phyloP scores from a whole-genome alignment of 331 rosid genomes.

The Ulmus americana region DNA sequence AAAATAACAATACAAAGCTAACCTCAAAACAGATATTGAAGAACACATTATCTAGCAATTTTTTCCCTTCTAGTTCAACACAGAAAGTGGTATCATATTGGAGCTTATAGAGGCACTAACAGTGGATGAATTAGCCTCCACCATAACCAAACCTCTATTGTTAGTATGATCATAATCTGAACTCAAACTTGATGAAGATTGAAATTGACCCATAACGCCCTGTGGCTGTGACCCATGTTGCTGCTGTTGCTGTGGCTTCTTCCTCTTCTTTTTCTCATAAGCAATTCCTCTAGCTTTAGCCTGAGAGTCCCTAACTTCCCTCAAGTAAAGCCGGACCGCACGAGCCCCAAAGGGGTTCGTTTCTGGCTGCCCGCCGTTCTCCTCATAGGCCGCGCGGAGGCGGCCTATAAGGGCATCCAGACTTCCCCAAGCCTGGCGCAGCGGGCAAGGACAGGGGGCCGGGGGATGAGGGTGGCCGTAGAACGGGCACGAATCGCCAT shows the following conservation, averaged over 20 bases:
- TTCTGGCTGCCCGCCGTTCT: constrained; percentile 49
- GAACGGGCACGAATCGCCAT: constrained; percentile 30
- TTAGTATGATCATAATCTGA: not conserved
- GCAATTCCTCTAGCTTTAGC: constrained; percentile 52
- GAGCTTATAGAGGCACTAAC: constrained; percentile 6
- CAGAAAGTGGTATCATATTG: constrained; percentile 13
- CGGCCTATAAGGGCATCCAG: constrained; percentile 50
- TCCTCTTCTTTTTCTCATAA: constrained; percentile 42
- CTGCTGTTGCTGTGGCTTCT: constrained; percentile 24
- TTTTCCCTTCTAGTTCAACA: not conserved
- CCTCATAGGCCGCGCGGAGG: constrained; percentile 52
- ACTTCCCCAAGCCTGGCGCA: constrained; percentile 45
- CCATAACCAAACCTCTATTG: not conserved
- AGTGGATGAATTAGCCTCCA: not conserved
- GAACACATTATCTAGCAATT: not conserved
- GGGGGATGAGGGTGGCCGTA: constrained; percentile 46
- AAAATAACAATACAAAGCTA: not conserved
- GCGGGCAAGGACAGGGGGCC: constrained; percentile 44
- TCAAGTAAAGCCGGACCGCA: constrained; percentile 41
- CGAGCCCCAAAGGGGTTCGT: constrained; percentile 43
- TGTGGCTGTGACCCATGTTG: not conserved
- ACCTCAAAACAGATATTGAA: not conserved
- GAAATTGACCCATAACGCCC: not conserved
- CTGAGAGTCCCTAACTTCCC: constrained; percentile 44
- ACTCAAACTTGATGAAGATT: not conserved